Conservation (phyloP, 2,329 filamentous ascomycete genomes). For the Mycosphaerella sp. region DNA sequence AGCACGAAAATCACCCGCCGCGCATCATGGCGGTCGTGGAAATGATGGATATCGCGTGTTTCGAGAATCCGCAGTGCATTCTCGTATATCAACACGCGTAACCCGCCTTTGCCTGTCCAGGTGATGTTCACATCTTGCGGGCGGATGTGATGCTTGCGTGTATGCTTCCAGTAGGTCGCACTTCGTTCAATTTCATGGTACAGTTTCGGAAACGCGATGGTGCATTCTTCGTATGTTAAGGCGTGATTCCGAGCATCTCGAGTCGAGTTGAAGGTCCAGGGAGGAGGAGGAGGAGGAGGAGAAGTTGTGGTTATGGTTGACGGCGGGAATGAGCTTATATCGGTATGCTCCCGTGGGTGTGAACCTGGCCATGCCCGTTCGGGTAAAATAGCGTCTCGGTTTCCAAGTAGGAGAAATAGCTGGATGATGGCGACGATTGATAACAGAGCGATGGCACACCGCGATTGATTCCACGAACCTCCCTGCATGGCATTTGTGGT, state of each 20-base stretch:
- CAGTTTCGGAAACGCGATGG: conserved; percentile 24
- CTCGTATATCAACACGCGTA: conserved; percentile 24
- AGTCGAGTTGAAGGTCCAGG: no score
- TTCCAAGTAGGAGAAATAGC: no score
- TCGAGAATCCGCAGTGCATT: conserved; percentile 25
- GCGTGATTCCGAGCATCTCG: conserved; percentile 4
- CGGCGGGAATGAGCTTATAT: no score
- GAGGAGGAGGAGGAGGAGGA: no score
- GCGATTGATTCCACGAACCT: no score
- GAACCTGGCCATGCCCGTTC: no score
- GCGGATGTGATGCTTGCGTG: conserved; percentile 14
- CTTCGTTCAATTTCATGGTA: conserved; percentile 28
- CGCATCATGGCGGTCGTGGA: conserved; percentile 17
- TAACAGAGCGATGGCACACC: no score
- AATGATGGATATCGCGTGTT: conserved; percentile 20
- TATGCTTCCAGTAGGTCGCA: conserved; percentile 17
- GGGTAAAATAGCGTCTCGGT: no score
- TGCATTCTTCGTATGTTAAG: conserved; percentile 17
- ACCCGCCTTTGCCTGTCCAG: conserved; percentile 19
- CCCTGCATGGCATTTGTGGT: no score
- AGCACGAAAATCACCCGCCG: conserved; percentile 34
- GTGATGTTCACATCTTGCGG: conserved; percentile 14
- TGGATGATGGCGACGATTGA: no score
- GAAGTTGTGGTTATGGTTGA: no score
- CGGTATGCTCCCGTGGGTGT: no score